These are phyloP conservation scores for Yamadazyma membranifaciens DNA, from an alignment of 1,139 yeast species.

Conservation along the genomic window DNA sequence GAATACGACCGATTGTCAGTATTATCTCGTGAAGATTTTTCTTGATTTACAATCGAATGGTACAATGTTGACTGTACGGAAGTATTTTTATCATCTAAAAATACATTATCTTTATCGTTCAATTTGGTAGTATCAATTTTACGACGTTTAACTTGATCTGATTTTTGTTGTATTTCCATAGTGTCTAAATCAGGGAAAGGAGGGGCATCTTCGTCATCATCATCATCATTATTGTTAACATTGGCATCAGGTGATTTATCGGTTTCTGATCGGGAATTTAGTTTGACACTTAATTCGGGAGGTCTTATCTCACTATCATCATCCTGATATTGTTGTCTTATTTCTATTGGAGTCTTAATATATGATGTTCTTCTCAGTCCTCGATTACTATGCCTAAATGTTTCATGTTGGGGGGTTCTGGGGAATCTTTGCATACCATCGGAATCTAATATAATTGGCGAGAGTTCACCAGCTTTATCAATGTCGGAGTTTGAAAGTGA, in stretches of 20 bases:
- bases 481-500: background rate
- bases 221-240: too few relatives aligned
- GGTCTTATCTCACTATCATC: slow-evolving; percentile 40
- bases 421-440: slow-evolving; percentile 47
- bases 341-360: slow-evolving; percentile 28
- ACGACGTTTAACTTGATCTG: slow-evolving; percentile 11
- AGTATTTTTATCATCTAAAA: slow-evolving; percentile 24
- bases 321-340: slow-evolving; percentile 21
- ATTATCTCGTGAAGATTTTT: slow-evolving; percentile 16
- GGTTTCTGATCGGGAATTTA: background rate
- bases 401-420: slow-evolving; percentile 42
- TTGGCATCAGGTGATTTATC: background rate
- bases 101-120: slow-evolving; percentile 27
- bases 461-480: slow-evolving; percentile 6
- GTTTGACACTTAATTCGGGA: slow-evolving; percentile 18
- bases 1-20: slow-evolving; percentile 27
- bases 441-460: slow-evolving; percentile 9
- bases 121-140: slow-evolving; percentile 8
- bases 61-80: slow-evolving; percentile 31
- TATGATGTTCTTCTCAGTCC: slow-evolving; percentile 14
- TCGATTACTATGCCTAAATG: slow-evolving; percentile 11
- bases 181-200: slow-evolving; percentile 26
- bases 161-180: slow-evolving; percentile 17
- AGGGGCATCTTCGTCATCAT: slow-evolving; percentile 15
- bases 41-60: slow-evolving; percentile 25